phyloP scores from a whole-genome alignment of 441 rosid species.

The Populus hybrid region DNA sequence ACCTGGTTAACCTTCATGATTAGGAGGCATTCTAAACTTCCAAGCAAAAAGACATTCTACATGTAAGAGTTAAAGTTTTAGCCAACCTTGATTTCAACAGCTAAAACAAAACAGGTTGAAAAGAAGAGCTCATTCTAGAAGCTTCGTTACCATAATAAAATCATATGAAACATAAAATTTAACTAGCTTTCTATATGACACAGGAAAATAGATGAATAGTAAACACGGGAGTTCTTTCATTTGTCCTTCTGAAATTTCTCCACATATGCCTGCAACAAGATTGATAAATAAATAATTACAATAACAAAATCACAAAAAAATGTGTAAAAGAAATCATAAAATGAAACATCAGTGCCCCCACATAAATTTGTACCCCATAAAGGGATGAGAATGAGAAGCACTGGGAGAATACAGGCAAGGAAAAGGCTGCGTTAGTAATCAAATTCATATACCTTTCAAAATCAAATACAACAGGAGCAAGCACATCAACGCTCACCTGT shows the following conservation, averaged over 20 bases:
- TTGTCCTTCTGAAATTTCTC: slow-evolving; percentile 58
- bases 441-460: background rate
- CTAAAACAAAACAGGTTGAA: slow-evolving; percentile 12
- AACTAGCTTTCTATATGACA: slow-evolving; percentile 9
- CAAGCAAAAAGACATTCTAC: slow-evolving; percentile 22
- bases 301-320: background rate
- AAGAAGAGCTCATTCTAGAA: background rate
- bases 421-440: background rate
- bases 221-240: slow-evolving; percentile 21
- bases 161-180: background rate
- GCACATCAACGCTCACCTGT: slow-evolving; percentile 49
- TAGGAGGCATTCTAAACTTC: slow-evolving; percentile 5
- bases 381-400: background rate
- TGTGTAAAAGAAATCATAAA: background rate
- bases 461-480: background rate
- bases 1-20: no score
- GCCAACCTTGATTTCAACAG: slow-evolving; percentile 19
- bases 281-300: background rate
- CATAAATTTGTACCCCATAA: background rate
- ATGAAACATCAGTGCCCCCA: background rate
- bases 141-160: slow-evolving; percentile 15
- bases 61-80: slow-evolving; percentile 22
- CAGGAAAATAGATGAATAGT: background rate
- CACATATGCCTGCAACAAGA: slow-evolving; percentile 61
- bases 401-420: background rate